Percentiles rank a stretch among this genome's conserved stretches.
Conservation (phyloP, 768 basidiomycete genomes). For the Sarcomyxa edulis region DNA sequence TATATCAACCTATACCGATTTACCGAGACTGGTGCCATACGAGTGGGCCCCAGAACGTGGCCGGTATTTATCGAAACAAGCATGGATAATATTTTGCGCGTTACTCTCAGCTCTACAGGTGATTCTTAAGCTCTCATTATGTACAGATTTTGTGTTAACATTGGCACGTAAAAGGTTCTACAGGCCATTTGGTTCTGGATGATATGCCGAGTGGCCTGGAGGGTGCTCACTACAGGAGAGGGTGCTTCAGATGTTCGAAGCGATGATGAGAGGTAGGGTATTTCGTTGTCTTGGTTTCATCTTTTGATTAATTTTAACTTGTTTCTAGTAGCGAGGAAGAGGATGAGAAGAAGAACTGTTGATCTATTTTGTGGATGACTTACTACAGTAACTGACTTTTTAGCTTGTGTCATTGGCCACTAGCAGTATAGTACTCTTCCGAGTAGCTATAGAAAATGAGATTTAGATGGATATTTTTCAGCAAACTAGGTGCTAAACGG, state of each 20-base stretch:
- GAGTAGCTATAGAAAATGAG: no score
- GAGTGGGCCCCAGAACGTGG: conserved; percentile 57
- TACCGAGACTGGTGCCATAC: conserved; percentile 41
- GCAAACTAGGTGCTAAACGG: conserved; percentile 9
- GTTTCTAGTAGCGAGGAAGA: conserved; percentile 20
- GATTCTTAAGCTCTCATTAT: conserved; percentile 10
- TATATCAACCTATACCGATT: conserved; percentile 50
- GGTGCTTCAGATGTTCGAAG: conserved; percentile 83
- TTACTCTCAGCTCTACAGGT: conserved; percentile 65
- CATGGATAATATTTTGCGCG: conserved; percentile 42
- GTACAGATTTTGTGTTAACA: conserved; percentile 1
- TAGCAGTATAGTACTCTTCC: no score
- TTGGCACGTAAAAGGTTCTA: conserved; percentile 40
- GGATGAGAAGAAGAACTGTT: conserved; percentile 25
- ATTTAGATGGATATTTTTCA: no score
- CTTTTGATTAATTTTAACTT: conserved; percentile 2
- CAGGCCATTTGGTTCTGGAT: conserved; percentile 83
- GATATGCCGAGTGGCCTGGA: conserved; percentile 81
- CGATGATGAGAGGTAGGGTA: conserved; percentile 69
- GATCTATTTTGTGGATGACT: background rate
- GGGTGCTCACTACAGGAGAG: conserved; percentile 63
- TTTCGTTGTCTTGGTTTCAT: background rate
- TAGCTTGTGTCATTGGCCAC: no score
- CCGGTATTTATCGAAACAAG: conserved; percentile 43
- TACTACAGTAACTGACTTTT: no score